Evolutionary conservation across 495 filamentous ascomycete species (phyloP).

Genomic region (Neurospora pannonica): DNA sequence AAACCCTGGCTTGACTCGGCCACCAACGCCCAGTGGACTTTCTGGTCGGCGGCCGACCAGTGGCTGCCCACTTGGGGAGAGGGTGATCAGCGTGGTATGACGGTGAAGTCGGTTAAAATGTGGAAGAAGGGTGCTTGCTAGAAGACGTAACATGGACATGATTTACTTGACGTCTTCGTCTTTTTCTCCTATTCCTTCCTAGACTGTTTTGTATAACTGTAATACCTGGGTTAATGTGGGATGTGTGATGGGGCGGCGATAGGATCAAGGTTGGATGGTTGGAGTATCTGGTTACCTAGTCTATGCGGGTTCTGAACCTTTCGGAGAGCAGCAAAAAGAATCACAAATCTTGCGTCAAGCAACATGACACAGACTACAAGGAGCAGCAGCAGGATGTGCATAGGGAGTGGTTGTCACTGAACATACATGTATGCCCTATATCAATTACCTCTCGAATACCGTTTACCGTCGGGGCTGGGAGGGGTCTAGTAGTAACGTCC

Average conservation of each 20-base stretch:
- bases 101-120: slow-evolving; percentile 49
- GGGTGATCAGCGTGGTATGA: slow-evolving; percentile 40
- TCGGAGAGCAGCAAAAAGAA: not conserved
- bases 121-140: slow-evolving; percentile 12
- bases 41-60: slow-evolving; percentile 45
- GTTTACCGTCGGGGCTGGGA: not conserved
- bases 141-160: not conserved
- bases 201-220: not conserved
- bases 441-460: not conserved
- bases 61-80: slow-evolving; percentile 56
- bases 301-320: not conserved
- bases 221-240: not conserved
- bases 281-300: not conserved
- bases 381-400: not conserved
- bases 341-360: not conserved
- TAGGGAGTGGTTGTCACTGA: not conserved
- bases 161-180: not conserved
- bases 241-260: not conserved
- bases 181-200: not conserved
- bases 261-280: not conserved
- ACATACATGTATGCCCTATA: not conserved
- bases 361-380: not conserved
- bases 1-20: slow-evolving; percentile 58
- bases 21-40: slow-evolving; percentile 43
- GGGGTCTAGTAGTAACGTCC: not conserved